Percentiles rank a stretch among this genome's conserved stretches.
Evolutionary conservation across 2,329 filamentous ascomycete genomes (phyloP).

Genomic region (Coleophoma cylindrospora): DNA sequence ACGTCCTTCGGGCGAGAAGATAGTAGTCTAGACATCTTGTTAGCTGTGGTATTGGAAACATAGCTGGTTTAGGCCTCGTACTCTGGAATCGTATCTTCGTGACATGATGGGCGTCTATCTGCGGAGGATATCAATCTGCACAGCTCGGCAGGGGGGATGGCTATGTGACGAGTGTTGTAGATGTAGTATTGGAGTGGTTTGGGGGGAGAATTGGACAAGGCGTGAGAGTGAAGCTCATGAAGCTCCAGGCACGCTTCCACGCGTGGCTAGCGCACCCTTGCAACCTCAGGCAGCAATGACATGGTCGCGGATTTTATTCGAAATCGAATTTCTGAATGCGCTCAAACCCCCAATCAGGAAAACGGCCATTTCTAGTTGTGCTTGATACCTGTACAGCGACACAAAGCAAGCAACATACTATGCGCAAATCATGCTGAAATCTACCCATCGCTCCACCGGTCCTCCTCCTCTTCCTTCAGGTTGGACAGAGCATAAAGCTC

Average conservation of each 20-base stretch:
- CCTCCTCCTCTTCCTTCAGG: constrained; percentile 64
- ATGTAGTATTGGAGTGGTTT: constrained; percentile 6
- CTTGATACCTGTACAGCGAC: not conserved
- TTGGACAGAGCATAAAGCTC: constrained; percentile 92
- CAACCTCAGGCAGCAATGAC: constrained; percentile 1
- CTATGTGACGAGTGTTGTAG: not conserved
- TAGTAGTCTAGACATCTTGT: constrained; percentile 71
- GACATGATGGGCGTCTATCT: constrained; percentile 61
- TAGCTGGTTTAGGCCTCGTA: constrained; percentile 38
- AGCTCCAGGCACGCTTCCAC: constrained; percentile 23
- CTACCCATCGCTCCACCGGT: constrained; percentile 61
- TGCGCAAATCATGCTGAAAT: constrained; percentile 58
- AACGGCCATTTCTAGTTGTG: not conserved
- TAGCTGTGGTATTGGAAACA: constrained; percentile 15
- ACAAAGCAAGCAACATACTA: not conserved
- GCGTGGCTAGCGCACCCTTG: constrained; percentile 11
- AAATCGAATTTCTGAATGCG: not conserved
- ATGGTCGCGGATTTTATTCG: not conserved
- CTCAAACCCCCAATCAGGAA: not conserved
- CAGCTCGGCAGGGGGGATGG: not conserved
- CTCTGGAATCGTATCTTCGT: constrained; percentile 94
- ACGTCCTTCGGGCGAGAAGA: constrained; percentile 98
- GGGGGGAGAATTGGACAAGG: constrained; percentile 5
- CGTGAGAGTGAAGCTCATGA: constrained; percentile 5
- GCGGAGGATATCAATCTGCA: not conserved